Evolutionary conservation across 192 early-diverging fungal species (phyloP).

Genomic region (Haplosporangium gracile): DNA sequence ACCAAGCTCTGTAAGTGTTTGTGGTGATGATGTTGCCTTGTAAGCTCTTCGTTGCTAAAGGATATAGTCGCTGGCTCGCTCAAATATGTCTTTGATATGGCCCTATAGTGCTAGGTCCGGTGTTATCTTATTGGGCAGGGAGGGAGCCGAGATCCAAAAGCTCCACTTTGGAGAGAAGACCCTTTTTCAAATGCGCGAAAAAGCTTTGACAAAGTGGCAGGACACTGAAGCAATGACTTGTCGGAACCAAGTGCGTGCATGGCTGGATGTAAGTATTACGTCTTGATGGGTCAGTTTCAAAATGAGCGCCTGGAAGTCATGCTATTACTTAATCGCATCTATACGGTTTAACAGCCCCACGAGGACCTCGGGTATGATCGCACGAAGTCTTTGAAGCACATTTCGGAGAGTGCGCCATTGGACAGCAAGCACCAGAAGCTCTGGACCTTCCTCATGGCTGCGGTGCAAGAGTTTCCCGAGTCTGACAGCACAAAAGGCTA

Average conservation of each 20-base stretch:
- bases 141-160: conserved; percentile 40
- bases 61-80: conserved; percentile 27
- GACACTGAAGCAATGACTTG: too few relatives aligned
- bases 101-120: conserved; percentile 39
- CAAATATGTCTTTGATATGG: conserved; percentile 26
- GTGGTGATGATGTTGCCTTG: conserved; percentile 12
- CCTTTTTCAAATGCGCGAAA: conserved; percentile 41
- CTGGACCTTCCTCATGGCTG: conserved; percentile 21
- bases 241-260: too few relatives aligned
- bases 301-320: conserved; percentile 22
- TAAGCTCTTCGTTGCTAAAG: conserved; percentile 10
- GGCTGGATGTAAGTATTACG: conserved; percentile 45
- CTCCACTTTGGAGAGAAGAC: conserved; percentile 27
- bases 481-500: conserved; percentile 25
- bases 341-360: conserved; percentile 25
- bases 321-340: conserved; percentile 12
- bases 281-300: conserved; percentile 12
- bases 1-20: conserved; percentile 42
- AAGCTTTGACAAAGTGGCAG: conserved; percentile 40
- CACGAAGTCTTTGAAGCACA: conserved; percentile 21
- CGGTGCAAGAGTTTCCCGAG: conserved; percentile 25
- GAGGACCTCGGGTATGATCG: conserved; percentile 31
- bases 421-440: conserved; percentile 15
- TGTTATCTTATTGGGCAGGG: conserved; percentile 27
- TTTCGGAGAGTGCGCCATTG: conserved; percentile 16